A percentile compares a stretch with the other conserved stretches of the same genome.
Evolutionary conservation across 441 rosid genomes (phyloP).

Genomic region (Metrosideros polymorpha): DNA sequence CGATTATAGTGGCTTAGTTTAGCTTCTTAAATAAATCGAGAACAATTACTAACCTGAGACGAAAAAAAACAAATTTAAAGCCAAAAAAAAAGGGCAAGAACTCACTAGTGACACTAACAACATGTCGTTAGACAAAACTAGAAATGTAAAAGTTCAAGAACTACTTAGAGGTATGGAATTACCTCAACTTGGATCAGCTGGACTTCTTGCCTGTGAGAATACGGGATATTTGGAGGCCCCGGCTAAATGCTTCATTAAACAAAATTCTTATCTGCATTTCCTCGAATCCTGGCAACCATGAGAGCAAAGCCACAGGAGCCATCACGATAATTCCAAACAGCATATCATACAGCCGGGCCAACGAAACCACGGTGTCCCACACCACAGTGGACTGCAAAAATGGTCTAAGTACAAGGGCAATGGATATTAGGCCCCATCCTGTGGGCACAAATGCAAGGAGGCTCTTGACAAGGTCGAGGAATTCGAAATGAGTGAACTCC

Average conservation of each 20-base stretch:
- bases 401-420: slow-evolving; percentile 8
- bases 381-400: background rate
- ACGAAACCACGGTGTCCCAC: slow-evolving; percentile 2
- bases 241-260: slow-evolving; percentile 5
- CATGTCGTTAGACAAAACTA: background rate
- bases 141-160: background rate
- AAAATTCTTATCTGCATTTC: slow-evolving; percentile 10
- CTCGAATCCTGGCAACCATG: slow-evolving; percentile 12
- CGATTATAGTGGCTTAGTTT: background rate
- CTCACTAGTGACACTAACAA: background rate
- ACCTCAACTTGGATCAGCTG: background rate
- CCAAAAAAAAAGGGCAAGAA: background rate
- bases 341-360: slow-evolving; percentile 9
- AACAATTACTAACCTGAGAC: background rate
- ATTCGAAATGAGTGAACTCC: background rate
- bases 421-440: slow-evolving; percentile 12
- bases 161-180: background rate
- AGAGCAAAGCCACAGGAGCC: slow-evolving; percentile 8
- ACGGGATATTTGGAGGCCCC: slow-evolving; percentile 6
- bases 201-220: slow-evolving; percentile 5
- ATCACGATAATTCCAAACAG: slow-evolving; percentile 3
- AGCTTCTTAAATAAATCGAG: background rate
- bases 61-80: background rate
- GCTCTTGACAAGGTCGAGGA: background rate
- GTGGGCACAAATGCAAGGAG: slow-evolving; percentile 4